Conservation (phyloP, 345 rosid genomes). For the Sisymbrium irio region DNA sequence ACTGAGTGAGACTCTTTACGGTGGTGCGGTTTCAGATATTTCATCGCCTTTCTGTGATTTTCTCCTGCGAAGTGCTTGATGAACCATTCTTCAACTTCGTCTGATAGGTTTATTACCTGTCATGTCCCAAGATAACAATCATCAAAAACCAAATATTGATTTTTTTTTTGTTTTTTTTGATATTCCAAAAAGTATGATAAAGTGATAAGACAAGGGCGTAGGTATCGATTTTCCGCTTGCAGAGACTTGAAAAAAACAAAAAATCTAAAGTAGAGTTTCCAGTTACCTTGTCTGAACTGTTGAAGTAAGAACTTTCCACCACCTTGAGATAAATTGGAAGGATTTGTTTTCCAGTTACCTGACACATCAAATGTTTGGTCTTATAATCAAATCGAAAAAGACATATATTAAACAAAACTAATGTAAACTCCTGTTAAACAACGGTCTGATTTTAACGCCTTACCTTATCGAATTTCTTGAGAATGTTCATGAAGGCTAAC, state of each 20-base stretch:
- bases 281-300: constrained; percentile 89
- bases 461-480: constrained; percentile 95
- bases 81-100: constrained; percentile 88
- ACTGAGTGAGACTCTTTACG: constrained; percentile 77
- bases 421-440: neutral
- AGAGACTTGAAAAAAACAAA: neutral
- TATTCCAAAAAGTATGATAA: constrained; percentile 9
- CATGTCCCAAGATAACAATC: constrained; percentile 32
- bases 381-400: neutral
- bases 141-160: neutral
- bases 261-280: neutral
- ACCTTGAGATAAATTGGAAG: constrained; percentile 88
- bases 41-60: constrained; percentile 84
- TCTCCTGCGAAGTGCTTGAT: constrained; percentile 77
- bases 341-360: constrained; percentile 89
- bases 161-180: neutral
- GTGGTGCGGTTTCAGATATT: constrained; percentile 82
- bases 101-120: constrained; percentile 81
- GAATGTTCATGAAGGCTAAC: constrained; percentile 93
- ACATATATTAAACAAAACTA: neutral
- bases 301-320: constrained; percentile 92
- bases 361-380: neutral
- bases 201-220: constrained; percentile 20
- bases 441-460: constrained; percentile 4
- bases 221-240: constrained; percentile 37